Evolutionary conservation across 2,329 filamentous ascomycete genomes (phyloP), one percentile per base, ranked within the genome.

Genomic region (Acrodontium crateriforme): DNA sequence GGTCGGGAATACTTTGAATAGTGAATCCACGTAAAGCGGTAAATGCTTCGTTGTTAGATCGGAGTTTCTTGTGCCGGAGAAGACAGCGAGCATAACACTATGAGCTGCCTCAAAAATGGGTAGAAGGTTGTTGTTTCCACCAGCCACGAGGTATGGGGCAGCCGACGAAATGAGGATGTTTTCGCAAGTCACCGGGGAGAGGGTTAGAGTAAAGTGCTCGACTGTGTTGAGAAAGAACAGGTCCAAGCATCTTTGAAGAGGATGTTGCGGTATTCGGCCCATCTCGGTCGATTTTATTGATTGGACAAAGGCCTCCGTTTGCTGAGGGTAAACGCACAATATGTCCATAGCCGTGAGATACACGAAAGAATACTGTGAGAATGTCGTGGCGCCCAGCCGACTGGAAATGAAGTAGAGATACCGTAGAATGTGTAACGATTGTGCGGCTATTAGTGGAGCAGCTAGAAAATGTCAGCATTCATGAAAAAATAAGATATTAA

Each of bases 41-140:
- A 85, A 65, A 29, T 89, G 69, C 37, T 69, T 67, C 6, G 74
- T 67, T 10, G 81, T 75, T 13, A 91, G 58, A 10, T 69, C 56
- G 11, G 76, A 72, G 42, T 84, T 85, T 37, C 80, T 74, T 1
- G 84, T 81, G 28, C 80, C 78, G 0, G 80, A 80, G 24, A 93
- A 71, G 3, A 82, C 74, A 2, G 85, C 74, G 5, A 94, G 69
- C 39, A 82, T 70, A 22, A 85, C 71, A 39, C 78, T 80, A 55
- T 94, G 85, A 0, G 84, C 82, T 1, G 85, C 74, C 54, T 94
- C 85, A 44, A 91, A 92, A n/a, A 91, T 71, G 21, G 74, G 67
- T 2, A 75, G 55, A 7, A 79, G 60, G 24, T 67, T 56, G 13
- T 59, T 56, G 37, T 71, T 67, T 11, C 63, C 63, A 15, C 65